These are phyloP conservation scores for Neurospora intermedia DNA, from an alignment of 495 filamentous ascomycete species.

Conservation along the genomic window DNA sequence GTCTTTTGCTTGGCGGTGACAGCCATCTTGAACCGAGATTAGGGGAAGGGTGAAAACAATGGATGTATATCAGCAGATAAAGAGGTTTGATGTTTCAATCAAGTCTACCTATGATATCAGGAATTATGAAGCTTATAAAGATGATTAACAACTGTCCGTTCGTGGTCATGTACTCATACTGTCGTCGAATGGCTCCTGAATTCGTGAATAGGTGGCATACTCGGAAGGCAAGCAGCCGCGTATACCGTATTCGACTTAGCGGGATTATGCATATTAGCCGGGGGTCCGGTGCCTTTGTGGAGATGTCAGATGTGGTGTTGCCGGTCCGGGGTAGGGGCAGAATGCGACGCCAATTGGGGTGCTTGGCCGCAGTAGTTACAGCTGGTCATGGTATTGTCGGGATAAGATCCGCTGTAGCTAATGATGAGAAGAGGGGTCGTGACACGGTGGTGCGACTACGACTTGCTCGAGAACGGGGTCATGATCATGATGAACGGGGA, in stretches of 20 bases:
- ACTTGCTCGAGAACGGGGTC: background rate
- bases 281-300: background rate
- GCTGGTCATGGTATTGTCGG: background rate
- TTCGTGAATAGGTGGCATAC: slow-evolving; percentile 23
- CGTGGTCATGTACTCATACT: background rate
- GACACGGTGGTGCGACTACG: background rate
- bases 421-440: background rate
- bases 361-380: background rate
- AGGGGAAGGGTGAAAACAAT: background rate
- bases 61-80: background rate
- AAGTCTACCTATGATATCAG: background rate
- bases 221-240: slow-evolving; percentile 23
- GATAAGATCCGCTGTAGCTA: background rate
- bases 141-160: background rate
- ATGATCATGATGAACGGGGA: background rate
- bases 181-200: background rate
- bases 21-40: slow-evolving; percentile 2
- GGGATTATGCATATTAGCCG: slow-evolving; percentile 2
- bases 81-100: background rate
- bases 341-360: background rate
- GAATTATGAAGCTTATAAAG: background rate
- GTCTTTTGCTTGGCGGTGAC: background rate
- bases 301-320: background rate
- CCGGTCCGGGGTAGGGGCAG: background rate
- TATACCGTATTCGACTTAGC: slow-evolving; percentile 20